Evolutionary conservation across 179 eudicot species (phyloP), one percentile per base, ranked within the genome.

Genomic region (Drosera spatulata): DNA sequence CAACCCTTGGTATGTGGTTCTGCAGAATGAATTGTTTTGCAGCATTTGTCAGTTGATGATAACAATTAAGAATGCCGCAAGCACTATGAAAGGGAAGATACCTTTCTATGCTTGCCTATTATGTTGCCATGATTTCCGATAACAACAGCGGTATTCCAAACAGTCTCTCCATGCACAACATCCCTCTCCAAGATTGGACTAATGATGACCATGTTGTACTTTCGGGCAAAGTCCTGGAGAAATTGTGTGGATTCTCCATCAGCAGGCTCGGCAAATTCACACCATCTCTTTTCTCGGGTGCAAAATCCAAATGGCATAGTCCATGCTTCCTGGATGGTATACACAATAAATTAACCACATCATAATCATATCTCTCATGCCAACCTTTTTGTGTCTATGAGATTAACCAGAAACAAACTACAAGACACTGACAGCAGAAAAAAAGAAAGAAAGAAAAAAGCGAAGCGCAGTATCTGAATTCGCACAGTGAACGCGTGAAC

Each of bases 271-370:
- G 96, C 95, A 57, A 93, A 93, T 74, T 93, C 99, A 72, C 96
- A 88, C 96, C 96, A 88, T 63, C 82, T 82, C 72, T 88, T 93
- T 75, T 93, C 99, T 39, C 96, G 85, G 48, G 99, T 93, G 68
- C 99, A 93, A 71, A 93, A 86, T 64, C 93, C 99, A 77, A 93
- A 93, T 51, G 99, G 99, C 99, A 93, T 89, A 50, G 74, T 89
- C 99, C 99, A 93, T 62, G 95, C 96, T 72, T 93, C 99, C 77
- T 93, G 99, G 6, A 10, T 45, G 49, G n/a, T n/a, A n/a, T n/a
- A 22, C 33, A 22, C 33, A 22, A 22, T 22, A 22, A 22, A 22
- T 22, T 22, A 22, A 22, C 33, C 33, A 22, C 33, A 22, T 22
- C 33, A 22, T 22, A 22, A 22, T 22, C 33, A 22, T 22, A 22